Evolutionary conservation across 176 grass and related monocot genomes (phyloP).

Genomic region (Avena sativa): DNA sequence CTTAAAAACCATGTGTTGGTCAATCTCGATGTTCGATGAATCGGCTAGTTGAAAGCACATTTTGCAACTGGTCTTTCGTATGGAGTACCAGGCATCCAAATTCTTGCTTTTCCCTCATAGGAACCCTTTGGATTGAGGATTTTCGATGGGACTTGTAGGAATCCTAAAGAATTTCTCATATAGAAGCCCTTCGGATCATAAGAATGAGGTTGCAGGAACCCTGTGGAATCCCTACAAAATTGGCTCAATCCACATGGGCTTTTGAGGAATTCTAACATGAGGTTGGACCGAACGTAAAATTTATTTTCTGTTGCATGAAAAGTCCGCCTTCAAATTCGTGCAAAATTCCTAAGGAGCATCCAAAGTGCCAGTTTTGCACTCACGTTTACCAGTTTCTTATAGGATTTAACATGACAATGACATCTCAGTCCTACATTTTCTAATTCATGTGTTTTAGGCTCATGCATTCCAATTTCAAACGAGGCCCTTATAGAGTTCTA

Average conservation of each 20-base stretch:
- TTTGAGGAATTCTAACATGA: not conserved
- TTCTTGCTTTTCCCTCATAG: not conserved
- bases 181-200: not conserved
- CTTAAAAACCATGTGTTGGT: not conserved
- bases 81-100: slow-evolving; percentile 1
- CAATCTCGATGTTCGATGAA: slow-evolving; percentile 13
- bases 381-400: not conserved
- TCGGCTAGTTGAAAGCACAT: slow-evolving; percentile 13
- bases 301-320: not conserved
- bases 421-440: slow-evolving; percentile 11
- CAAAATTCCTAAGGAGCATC: not conserved
- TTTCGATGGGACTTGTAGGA: not conserved
- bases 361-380: not conserved
- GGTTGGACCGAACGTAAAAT: not conserved
- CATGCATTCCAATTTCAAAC: not conserved
- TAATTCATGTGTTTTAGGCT: not conserved
- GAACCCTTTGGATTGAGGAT: not conserved
- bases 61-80: not conserved
- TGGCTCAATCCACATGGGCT: not conserved
- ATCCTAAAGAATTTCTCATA: slow-evolving; percentile 2
- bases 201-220: not conserved
- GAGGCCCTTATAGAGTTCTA: slow-evolving; percentile 4
- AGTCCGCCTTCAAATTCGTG: not conserved
- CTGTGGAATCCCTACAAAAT: not conserved
- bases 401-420: slow-evolving; percentile 1